Conservation (phyloP, 345 rosid species). For the Syzygium grande region DNA sequence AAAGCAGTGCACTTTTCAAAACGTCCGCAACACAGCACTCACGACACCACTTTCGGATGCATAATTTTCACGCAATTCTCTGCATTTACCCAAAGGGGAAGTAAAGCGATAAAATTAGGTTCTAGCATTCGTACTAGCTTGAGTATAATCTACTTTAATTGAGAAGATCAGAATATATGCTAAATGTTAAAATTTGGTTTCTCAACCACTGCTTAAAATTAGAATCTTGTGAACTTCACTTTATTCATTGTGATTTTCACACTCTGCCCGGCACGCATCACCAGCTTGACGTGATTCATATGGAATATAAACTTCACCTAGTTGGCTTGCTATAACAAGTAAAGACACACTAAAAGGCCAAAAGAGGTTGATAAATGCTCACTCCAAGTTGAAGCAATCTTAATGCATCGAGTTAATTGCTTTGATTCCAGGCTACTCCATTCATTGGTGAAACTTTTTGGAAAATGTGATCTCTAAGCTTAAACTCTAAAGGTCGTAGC, state of each 20-base stretch:
- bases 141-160: neutral
- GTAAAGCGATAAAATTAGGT: neutral
- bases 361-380: neutral
- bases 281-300: neutral
- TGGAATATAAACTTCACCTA: rapidly evolving
- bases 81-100: neutral
- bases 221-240: neutral
- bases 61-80: neutral
- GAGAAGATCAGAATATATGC: rapidly evolving
- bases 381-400: neutral
- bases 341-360: neutral
- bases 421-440: neutral
- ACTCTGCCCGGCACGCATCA: rapidly evolving
- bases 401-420: neutral
- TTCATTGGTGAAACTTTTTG: neutral
- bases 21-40: rapidly evolving
- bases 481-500: neutral
- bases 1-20: neutral
- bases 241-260: neutral
- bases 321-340: neutral
- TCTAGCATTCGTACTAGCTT: neutral
- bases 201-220: neutral
- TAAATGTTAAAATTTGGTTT: neutral
- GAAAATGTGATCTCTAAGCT: neutral
- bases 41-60: neutral